Percentiles rank a stretch among this genome's conserved stretches.
Conservation (phyloP, 148 eudicot species). For the Camellia japonica region DNA sequence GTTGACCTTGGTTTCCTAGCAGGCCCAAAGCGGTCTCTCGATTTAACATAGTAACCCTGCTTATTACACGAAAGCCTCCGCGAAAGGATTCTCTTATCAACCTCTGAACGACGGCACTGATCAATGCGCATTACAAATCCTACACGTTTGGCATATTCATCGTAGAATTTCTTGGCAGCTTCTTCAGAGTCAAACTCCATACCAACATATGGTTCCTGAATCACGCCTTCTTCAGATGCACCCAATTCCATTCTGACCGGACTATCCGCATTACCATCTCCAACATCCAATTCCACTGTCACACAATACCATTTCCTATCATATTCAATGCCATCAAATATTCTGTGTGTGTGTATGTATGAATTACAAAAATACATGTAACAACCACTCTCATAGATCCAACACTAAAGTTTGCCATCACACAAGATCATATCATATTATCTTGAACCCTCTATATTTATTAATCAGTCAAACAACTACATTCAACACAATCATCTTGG, state of each 20-base stretch:
- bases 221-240: slow-evolving; percentile 7
- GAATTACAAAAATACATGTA: background rate
- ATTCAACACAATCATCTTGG: background rate
- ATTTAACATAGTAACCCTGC: slow-evolving; percentile 19
- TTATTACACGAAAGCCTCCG: slow-evolving; percentile 20
- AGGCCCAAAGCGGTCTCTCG: slow-evolving; percentile 17
- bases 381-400: slow-evolving; percentile 3
- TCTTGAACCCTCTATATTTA: background rate
- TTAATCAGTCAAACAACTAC: background rate
- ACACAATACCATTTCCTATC: background rate
- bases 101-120: slow-evolving; percentile 18
- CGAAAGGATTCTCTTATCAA: slow-evolving; percentile 20
- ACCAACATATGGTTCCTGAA: slow-evolving; percentile 10
- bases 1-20: slow-evolving; percentile 13
- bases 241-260: slow-evolving; percentile 6
- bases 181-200: slow-evolving; percentile 18
- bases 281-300: slow-evolving; percentile 20
- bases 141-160: slow-evolving; percentile 14
- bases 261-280: slow-evolving; percentile 2
- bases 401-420: background rate
- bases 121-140: slow-evolving; percentile 20
- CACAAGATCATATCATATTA: background rate
- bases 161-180: slow-evolving; percentile 19
- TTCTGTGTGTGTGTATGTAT: background rate
- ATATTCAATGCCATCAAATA: background rate